phyloP scores from a whole-genome alignment of 2,329 filamentous ascomycete species.

The Botrytis galanthina region DNA sequence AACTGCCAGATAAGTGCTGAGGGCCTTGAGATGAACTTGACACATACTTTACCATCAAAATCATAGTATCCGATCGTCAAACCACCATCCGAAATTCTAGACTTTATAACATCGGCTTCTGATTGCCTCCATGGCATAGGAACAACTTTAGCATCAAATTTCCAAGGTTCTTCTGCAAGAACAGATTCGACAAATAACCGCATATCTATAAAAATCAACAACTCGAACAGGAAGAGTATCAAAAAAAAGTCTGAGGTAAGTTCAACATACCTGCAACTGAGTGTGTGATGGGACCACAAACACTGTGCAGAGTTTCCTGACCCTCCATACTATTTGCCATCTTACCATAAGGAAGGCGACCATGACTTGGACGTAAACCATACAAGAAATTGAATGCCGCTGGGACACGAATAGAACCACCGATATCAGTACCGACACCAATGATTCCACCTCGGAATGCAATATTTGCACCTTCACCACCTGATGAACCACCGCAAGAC shows the following conservation, averaged over 20 bases:
- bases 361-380: constrained; percentile 40
- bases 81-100: constrained; percentile 40
- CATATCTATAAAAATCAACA: constrained; percentile 34
- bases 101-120: constrained; percentile 36
- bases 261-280: constrained; percentile 41
- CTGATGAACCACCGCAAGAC: constrained; percentile 35
- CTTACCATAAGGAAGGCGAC: constrained; percentile 36
- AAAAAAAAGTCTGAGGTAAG: constrained; percentile 16
- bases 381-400: constrained; percentile 42
- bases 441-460: constrained; percentile 36
- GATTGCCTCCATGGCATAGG: constrained; percentile 44
- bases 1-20: not conserved
- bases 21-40: not conserved
- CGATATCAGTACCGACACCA: constrained; percentile 39
- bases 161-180: constrained; percentile 39
- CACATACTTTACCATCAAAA: constrained; percentile 39
- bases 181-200: constrained; percentile 40
- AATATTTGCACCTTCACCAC: constrained; percentile 39
- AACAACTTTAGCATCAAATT: constrained; percentile 41
- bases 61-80: constrained; percentile 40
- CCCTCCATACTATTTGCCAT: constrained; percentile 43
- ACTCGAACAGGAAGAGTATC: constrained; percentile 32
- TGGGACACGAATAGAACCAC: constrained; percentile 39
- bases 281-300: constrained; percentile 38
- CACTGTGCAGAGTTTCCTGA: constrained; percentile 41